Evolutionary conservation across 805 yeast species (phyloP).

Genomic region (Debaryomyces prosopidis): DNA sequence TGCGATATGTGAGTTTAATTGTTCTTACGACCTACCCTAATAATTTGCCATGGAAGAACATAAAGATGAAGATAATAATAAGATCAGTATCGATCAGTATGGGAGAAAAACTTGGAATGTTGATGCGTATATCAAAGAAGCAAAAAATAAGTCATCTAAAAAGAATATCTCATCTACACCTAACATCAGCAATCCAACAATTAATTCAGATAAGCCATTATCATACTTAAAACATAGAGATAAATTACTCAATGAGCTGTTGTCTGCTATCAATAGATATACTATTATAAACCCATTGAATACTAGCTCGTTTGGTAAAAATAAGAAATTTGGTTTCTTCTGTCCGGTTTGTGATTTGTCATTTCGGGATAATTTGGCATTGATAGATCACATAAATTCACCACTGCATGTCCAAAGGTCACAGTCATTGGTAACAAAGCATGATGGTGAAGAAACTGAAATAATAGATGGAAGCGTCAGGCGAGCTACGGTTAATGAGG

Average conservation of each 20-base stretch:
- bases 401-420: slow-evolving; percentile 58
- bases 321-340: slow-evolving; percentile 78
- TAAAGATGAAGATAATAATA: slow-evolving; percentile 12
- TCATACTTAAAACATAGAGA: slow-evolving; percentile 30
- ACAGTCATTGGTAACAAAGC: slow-evolving; percentile 7
- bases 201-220: slow-evolving; percentile 15
- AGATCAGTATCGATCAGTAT: slow-evolving; percentile 39
- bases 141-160: slow-evolving; percentile 27
- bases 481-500: slow-evolving; percentile 36
- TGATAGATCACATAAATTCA: slow-evolving; percentile 81
- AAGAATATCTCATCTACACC: slow-evolving; percentile 3
- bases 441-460: slow-evolving; percentile 13
- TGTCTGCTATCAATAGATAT: slow-evolving; percentile 33
- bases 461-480: slow-evolving; percentile 34
- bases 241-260: slow-evolving; percentile 28
- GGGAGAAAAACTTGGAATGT: slow-evolving; percentile 78
- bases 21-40: too few species aligned
- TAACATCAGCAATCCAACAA: slow-evolving; percentile 4
- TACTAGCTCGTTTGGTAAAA: slow-evolving; percentile 21
- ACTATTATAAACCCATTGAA: slow-evolving; percentile 30
- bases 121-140: slow-evolving; percentile 57
- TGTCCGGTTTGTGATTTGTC: slow-evolving; percentile 81
- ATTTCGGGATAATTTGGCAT: slow-evolving; percentile 79
- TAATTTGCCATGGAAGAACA: background rate
- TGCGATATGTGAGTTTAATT: too few species aligned